phyloP scores from a whole-genome alignment of 1,284 basidiomycete species.

The Papiliotrema nemorosa region DNA sequence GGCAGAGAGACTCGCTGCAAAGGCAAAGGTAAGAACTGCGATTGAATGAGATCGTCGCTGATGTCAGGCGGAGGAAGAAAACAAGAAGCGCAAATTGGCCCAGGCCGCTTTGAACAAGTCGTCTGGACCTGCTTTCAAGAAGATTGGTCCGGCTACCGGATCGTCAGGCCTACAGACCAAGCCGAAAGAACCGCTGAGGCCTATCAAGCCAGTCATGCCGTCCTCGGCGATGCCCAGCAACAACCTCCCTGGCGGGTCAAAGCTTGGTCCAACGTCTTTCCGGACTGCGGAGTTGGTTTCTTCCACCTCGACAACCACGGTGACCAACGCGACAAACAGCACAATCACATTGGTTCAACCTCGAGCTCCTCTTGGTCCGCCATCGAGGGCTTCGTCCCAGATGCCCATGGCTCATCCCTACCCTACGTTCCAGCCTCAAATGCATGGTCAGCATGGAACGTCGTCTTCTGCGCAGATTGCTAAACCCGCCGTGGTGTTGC shows the following conservation, averaged over 20 bases:
- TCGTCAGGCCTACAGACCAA: slow-evolving; percentile 9
- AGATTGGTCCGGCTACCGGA: slow-evolving; percentile 2
- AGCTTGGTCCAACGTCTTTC: slow-evolving; percentile 25
- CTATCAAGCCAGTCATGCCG: slow-evolving; percentile 10
- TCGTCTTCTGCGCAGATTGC: slow-evolving; percentile 32
- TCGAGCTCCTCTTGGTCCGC: slow-evolving; percentile 32
- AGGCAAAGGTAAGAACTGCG: slow-evolving; percentile 22
- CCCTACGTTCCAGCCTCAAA: background rate
- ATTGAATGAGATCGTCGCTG: background rate
- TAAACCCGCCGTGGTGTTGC: slow-evolving; percentile 51
- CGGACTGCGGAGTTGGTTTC: slow-evolving; percentile 17
- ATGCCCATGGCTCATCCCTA: background rate
- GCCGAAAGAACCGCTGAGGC: slow-evolving; percentile 25
- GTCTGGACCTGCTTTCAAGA: slow-evolving; percentile 17
- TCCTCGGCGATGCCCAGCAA: slow-evolving; percentile 1
- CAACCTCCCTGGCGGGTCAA: slow-evolving; percentile 4
- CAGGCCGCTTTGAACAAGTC: slow-evolving; percentile 18
- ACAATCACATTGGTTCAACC: background rate
- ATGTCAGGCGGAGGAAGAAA: slow-evolving; percentile 38
- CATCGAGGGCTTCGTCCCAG: slow-evolving; percentile 48
- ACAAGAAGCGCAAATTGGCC: slow-evolving; percentile 48
- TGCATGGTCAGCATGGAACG: background rate
- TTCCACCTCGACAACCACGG: slow-evolving; percentile 4
- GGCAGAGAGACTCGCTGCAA: slow-evolving; percentile 27
- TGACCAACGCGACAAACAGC: slow-evolving; percentile 19